These are phyloP conservation scores for Yamadazyma sp. DNA, from an alignment of 805 yeast genomes.

Conservation along the genomic window DNA sequence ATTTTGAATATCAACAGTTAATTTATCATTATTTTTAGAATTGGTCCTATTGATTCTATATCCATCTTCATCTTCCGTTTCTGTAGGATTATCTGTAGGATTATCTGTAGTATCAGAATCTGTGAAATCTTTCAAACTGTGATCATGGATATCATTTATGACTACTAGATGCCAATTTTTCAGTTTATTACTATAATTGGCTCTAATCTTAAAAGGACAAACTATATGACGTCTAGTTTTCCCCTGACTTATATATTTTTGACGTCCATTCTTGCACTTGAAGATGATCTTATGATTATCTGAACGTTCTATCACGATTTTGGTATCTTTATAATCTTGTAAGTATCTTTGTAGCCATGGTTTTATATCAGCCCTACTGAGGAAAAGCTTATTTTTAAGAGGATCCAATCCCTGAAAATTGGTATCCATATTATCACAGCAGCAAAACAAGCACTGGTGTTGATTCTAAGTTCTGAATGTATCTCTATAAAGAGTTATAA, in stretches of 20 bases:
- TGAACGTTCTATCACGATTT: constrained; percentile 59
- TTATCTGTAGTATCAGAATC: constrained; percentile 1
- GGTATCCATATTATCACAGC: too few species aligned
- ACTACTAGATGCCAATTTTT: constrained; percentile 59
- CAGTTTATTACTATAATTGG: constrained; percentile 53
- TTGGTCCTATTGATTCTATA: too few species aligned
- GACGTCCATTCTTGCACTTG: constrained; percentile 44
- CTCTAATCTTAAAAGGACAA: constrained; percentile 66
- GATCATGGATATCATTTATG: constrained; percentile 60
- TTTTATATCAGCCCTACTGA: constrained; percentile 50
- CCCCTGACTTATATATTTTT: constrained; percentile 14
- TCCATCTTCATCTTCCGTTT: too few species aligned
- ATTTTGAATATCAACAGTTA: too few species aligned
- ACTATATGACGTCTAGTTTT: constrained; percentile 25
- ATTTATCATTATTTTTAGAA: too few species aligned
- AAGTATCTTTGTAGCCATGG: constrained; percentile 49
- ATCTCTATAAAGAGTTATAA: too few species aligned
- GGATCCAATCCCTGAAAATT: constrained; percentile 7
- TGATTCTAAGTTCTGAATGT: too few species aligned
- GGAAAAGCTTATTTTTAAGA: constrained; percentile 6
- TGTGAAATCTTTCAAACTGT: constrained; percentile 18
- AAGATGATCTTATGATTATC: constrained; percentile 60
- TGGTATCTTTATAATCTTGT: constrained; percentile 46
- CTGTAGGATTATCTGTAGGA: background rate
- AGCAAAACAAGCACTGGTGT: too few species aligned